A percentile compares a stretch with the other conserved stretches of the same genome.
These are phyloP conservation scores for Ustilago shanxiensis DNA, from an alignment of 1,284 basidiomycete genomes.

Conservation along the genomic window DNA sequence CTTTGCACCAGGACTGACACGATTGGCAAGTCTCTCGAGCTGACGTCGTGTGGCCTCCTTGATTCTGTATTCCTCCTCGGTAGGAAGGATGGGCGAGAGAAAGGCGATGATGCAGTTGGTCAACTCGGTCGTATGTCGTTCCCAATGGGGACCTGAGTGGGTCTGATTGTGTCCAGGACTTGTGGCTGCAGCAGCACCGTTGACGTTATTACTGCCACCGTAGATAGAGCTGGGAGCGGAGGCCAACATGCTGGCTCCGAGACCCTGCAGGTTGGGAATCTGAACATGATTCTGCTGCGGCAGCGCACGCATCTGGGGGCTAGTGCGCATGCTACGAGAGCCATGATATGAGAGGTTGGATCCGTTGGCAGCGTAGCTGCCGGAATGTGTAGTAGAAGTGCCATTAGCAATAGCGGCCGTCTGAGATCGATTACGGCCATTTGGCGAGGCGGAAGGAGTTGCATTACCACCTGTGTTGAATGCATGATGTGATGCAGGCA, in stretches of 20 bases:
- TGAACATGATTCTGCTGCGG: slow-evolving; percentile 31
- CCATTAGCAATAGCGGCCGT: slow-evolving; percentile 35
- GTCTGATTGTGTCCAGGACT: slow-evolving; percentile 30
- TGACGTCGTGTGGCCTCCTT: slow-evolving; percentile 96
- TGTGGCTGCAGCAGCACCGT: slow-evolving; percentile 11
- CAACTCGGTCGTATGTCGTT: slow-evolving; percentile 65
- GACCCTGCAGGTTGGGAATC: slow-evolving; percentile 22
- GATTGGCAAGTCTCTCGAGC: slow-evolving; percentile 92
- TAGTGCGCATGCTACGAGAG: slow-evolving; percentile 41
- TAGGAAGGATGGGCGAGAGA: slow-evolving; percentile 66
- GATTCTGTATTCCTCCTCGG: slow-evolving; percentile 68
- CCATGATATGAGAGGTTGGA: slow-evolving; percentile 27
- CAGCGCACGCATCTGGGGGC: slow-evolving; percentile 46
- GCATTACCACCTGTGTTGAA: not conserved
- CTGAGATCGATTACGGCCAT: slow-evolving; percentile 40
- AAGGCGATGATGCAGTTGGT: slow-evolving; percentile 67
- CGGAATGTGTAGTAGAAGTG: slow-evolving; percentile 14
- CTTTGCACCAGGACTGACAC: slow-evolving; percentile 90
- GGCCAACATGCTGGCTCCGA: slow-evolving; percentile 20
- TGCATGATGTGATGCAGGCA: slow-evolving; percentile 22
- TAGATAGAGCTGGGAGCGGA: slow-evolving; percentile 30
- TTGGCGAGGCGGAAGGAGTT: slow-evolving; percentile 28
- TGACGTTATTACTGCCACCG: slow-evolving; percentile 1
- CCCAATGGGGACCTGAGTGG: slow-evolving; percentile 45
- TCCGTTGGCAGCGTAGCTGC: slow-evolving; percentile 15